Base-by-base conservation (phyloP, 2,329 filamentous ascomycete genomes). In the Cercospora zeae-maydis region DNA sequence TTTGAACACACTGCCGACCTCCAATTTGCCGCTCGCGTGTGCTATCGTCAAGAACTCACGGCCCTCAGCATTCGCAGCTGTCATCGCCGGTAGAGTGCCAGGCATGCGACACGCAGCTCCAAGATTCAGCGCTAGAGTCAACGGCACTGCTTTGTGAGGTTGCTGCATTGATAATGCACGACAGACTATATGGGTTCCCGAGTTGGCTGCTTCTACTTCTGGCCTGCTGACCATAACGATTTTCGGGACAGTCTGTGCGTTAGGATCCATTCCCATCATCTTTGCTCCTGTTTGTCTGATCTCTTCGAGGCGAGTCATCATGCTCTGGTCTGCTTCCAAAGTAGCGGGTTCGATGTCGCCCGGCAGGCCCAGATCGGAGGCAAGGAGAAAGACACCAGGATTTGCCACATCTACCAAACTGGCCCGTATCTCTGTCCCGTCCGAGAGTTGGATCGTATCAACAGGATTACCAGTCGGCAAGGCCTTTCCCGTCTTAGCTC, bases 371-470 rank as follows among this genome's bases (percentile, higher is more conserved):
- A 89, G 70, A 62, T 86, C 82, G 1, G 76, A 70, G 0, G 86
- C 84, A 7, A 76, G 76, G 0, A 90, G 76, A 69, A 90, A 90
- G 13, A 87, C 80, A 52, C 83, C 84, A 0, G 87, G 88, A 67
- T 88, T 89, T 1, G 83, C 83, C 0, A 84, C 84, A 65, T 90
- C 88, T 1, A 88, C 79, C 27, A 87, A 83, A 1, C 84, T 87
- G 0, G 81, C 84, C 3, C 72, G 67, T 3, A 85, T 73, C 0
- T 77, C 79, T 7, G 80, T 76, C 8, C 71, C 72, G 52, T 71
- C 69, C 0, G 59, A 58, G 16, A 73, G 57, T 8, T 42, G 33
- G 14, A 90, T 76, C 0, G 58, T 71, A 69, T 90, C 86, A 0
- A 81, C 71, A 0, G 76, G 70, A 39, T 81, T 83, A 0, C 85